Evolutionary conservation across 306 rosid species (phyloP), one percentile per base, ranked within the genome.

Genomic region (Fragaria ananassa): DNA sequence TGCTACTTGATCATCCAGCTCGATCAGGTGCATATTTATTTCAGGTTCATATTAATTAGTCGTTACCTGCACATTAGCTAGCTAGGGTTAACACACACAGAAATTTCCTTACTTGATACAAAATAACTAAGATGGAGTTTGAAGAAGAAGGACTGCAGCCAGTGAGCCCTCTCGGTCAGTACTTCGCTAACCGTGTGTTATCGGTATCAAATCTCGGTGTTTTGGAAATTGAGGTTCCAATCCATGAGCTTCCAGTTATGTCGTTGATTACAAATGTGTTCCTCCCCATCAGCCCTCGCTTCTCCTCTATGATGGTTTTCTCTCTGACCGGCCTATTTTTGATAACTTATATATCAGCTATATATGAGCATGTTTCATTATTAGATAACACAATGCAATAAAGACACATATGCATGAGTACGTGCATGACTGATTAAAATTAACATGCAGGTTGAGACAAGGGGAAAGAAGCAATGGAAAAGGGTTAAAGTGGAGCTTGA

Each of bases 151-250:
- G 34, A 29, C 76, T 45, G 17, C 81, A 75, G 67, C 88, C 96
- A n/a, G 88, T 85, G 46, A 90, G 96, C 82, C 92, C 92, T 15
- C 5, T 65, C 69, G 90, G 89, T 51, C 89, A 81, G 49, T 90
- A 86, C 78, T 85, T 86, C 21, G 83, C 79, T 70, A 88, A 87
- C 74, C 71, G 85, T 8, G 76, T 12, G 10, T 31, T 90, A 2
- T 60, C 86, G 41, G 19, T 87, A 12, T 81, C 88, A 14, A 72
- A 86, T 61, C 50, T 90, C 66, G 86, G 41, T 46, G 86, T 88
- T 75, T 39, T 90, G 42, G 95, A 90, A 78, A 71, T 63, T 68
- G 78, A 86, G 78, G 83, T 84, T 72, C 82, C 91, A 0, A 67
- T 85, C 29, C 74, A 84, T 78, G 86, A 69, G 4, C 61, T 62